A percentile compares a stretch with the other conserved stretches of the same genome.
phyloP scores from a whole-genome alignment of 176 grass and related monocot species.

The Melocanna baccifera region DNA sequence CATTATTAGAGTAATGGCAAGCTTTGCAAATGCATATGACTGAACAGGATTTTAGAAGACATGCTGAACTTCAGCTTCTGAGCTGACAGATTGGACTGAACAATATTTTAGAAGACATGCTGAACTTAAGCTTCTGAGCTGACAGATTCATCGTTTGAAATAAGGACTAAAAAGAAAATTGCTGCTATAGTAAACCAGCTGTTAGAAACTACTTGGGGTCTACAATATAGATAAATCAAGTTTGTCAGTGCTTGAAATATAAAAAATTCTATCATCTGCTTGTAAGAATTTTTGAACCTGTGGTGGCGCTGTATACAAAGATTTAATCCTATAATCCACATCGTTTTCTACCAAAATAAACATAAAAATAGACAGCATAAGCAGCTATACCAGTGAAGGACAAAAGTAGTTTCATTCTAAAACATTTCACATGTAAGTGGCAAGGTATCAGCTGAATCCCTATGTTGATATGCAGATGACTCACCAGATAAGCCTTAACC shows the following conservation, averaged over 20 bases:
- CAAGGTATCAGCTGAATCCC: not conserved
- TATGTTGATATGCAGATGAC: not conserved
- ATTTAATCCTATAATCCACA: not conserved
- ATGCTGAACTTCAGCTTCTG: not conserved
- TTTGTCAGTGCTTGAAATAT: not conserved
- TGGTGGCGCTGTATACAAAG: conserved; percentile 18
- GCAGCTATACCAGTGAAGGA: conserved; percentile 28
- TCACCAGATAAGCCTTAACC: not conserved
- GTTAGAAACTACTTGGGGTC: not conserved
- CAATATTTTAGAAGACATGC: not conserved
- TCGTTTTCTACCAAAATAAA: not conserved
- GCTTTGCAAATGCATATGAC: not conserved
- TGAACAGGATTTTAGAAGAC: not conserved
- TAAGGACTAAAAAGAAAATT: not conserved
- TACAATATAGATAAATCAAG: not conserved
- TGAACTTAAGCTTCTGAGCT: not conserved
- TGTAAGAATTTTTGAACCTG: conserved; percentile 28
- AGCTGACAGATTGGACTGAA: not conserved
- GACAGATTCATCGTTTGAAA: not conserved
- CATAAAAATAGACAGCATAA: not conserved
- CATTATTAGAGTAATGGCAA: not conserved
- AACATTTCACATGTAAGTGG: conserved; percentile 23
- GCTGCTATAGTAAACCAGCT: not conserved
- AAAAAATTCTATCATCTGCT: conserved; percentile 15
- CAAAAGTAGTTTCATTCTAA: conserved; percentile 1